Base-by-base conservation (phyloP, 2,329 filamentous ascomycete species). In the Claviceps paspali region DNA sequence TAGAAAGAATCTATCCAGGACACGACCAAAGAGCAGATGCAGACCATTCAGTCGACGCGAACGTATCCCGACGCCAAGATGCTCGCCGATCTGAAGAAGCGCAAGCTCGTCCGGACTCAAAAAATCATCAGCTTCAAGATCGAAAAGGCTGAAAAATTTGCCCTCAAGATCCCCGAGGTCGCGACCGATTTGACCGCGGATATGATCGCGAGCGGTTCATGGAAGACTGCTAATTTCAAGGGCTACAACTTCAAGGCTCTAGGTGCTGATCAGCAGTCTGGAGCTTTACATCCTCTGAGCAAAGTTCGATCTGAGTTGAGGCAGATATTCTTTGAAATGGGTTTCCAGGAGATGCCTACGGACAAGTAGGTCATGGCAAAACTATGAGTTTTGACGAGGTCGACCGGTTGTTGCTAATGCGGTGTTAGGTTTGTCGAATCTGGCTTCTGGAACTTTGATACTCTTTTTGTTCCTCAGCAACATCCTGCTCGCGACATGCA, bases 261-360 rank as follows among this genome's bases (percentile, higher is more conserved):
- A 26, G 75, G 75, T 17, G 64, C 69, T 3, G 70, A 75, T 47
- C 74, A 78, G 55, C 64, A 68, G 44, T 64, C 74, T 11, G 74
- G 75, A 36, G 70, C 74, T 11, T 60, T 71, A 53, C 80, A 70
- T 54, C 76, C 79, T 53, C 65, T 98, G 48, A 95, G 86, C 65
- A 96, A 96, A 68, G 88, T 96, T 50, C 81, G 91, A 49, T 75
- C 84, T 51, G 91, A 96, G 63, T 94, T 98, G 72, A 73, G 91
- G 41, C 82, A 91, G 55, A 95, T 98, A 56, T 98, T 98, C 76
- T 96, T 98, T 63, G 86, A 94, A 57, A 93, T 94, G 79, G 91
- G 88, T 37, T 98, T 96, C 65, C 79, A 88, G 52, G 91, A 98
- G 67, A 96, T 98, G 91, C 83, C 87, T 11, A 95, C 88, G 35